phyloP scores from a whole-genome alignment of 1,284 basidiomycete genomes.

The Cryptococcus hybrid region DNA sequence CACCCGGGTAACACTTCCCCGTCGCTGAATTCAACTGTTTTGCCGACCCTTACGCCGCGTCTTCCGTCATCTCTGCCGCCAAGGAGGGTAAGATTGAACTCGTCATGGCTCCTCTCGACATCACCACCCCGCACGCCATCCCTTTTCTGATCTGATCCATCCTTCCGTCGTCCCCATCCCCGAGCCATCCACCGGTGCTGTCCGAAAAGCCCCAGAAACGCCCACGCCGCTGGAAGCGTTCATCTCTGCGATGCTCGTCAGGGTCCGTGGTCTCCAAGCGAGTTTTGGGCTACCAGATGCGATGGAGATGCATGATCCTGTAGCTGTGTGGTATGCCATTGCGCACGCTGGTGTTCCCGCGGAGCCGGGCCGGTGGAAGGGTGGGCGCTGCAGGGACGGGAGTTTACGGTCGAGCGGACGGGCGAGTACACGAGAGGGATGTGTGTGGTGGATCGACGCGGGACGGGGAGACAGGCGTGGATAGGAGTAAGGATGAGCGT shows the following conservation, averaged over 20 bases:
- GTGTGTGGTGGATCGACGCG: conserved; percentile 52
- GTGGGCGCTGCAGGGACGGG: conserved; percentile 38
- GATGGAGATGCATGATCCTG: conserved; percentile 64
- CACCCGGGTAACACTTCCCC: conserved; percentile 85
- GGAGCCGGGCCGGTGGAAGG: conserved; percentile 21
- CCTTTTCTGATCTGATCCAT: conserved; percentile 60
- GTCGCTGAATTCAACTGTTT: conserved; percentile 91
- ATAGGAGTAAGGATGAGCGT: conserved; percentile 32
- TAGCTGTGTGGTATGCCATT: conserved; percentile 55
- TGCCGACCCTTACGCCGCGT: conserved; percentile 85
- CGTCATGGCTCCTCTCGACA: conserved; percentile 72
- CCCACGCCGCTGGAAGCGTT: conserved; percentile 60
- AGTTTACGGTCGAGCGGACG: conserved; percentile 49
- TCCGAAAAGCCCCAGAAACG: conserved; percentile 6
- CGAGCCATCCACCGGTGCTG: conserved; percentile 3
- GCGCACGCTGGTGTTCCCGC: conserved; percentile 50
- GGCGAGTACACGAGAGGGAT: conserved; percentile 53
- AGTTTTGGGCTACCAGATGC: conserved; percentile 73
- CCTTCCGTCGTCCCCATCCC: conserved; percentile 51
- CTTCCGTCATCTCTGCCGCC: conserved; percentile 50
- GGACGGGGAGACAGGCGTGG: conserved; percentile 28
- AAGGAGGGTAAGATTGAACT: conserved; percentile 53
- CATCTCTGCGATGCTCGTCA: conserved; percentile 72
- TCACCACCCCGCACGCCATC: conserved; percentile 74
- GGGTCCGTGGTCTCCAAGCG: conserved; percentile 62